phyloP scores from a whole-genome alignment of 208 protist genomes.

The Leishmania aethiopica region DNA sequence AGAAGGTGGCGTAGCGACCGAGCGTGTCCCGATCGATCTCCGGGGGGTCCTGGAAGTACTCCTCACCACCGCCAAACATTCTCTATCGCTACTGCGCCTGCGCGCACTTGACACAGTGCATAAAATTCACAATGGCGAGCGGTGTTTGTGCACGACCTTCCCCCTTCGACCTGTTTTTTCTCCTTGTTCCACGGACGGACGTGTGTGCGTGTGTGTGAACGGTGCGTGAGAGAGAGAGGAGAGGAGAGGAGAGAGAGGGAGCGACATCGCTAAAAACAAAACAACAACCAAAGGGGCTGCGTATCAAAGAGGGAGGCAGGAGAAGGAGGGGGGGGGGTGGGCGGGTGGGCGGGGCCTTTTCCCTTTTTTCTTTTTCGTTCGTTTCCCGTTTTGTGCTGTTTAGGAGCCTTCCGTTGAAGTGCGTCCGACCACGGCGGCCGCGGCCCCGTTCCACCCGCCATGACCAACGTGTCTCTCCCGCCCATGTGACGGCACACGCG shows the following conservation, averaged over 20 bases:
- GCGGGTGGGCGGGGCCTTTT: no score
- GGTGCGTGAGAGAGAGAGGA: neutral
- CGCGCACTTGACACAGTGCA: neutral
- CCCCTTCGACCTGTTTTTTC: neutral
- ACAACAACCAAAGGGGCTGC: neutral
- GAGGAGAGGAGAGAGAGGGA: neutral
- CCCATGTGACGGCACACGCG: neutral
- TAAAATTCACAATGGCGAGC: neutral
- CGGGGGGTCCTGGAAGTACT: conserved; percentile 88
- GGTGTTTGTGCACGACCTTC: neutral
- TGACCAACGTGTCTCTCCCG: neutral
- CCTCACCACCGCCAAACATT: conserved; percentile 92
- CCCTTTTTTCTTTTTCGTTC: neutral
- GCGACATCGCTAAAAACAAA: neutral
- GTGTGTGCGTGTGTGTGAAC: neutral
- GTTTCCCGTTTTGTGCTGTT: neutral
- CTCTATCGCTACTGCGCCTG: neutral
- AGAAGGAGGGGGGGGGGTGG: neutral
- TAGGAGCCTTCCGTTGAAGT: neutral
- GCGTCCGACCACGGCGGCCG: neutral
- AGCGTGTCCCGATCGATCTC: conserved; percentile 85
- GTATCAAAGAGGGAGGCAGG: neutral
- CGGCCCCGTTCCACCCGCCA: neutral
- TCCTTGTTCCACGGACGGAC: neutral
- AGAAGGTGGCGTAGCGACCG: conserved; percentile 73